Percentiles rank a stretch among this genome's conserved stretches.
These are phyloP conservation scores for Chaetomium sp. DNA, from an alignment of 2,329 filamentous ascomycete species.

Conservation along the genomic window DNA sequence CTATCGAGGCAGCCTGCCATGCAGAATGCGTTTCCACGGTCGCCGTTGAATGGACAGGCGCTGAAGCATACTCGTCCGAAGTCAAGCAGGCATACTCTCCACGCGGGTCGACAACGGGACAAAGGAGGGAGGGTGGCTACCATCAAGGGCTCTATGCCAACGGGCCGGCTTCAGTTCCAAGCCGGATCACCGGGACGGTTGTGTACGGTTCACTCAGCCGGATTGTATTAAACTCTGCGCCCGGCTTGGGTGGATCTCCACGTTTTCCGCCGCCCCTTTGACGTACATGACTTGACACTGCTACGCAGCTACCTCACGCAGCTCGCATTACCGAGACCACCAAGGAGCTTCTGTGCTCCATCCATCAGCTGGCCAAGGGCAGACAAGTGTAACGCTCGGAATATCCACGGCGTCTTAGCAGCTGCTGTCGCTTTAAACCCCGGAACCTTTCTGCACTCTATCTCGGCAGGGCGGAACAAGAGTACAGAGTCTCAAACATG, in stretches of 20 bases:
- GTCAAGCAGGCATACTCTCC: neutral
- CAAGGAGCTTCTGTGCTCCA: slow-evolving; percentile 12
- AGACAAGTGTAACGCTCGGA: slow-evolving; percentile 20
- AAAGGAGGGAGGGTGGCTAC: neutral
- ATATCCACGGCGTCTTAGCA: slow-evolving; percentile 22
- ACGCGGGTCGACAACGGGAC: neutral
- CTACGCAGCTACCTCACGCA: slow-evolving; percentile 24
- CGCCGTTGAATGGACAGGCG: slow-evolving; percentile 10
- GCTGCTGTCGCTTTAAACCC: slow-evolving; percentile 26
- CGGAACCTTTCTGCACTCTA: slow-evolving; percentile 26
- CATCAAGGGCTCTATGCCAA: neutral
- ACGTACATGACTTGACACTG: slow-evolving; percentile 31
- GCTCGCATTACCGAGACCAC: slow-evolving; percentile 21
- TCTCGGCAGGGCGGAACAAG: slow-evolving; percentile 26
- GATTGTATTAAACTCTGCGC: slow-evolving; percentile 23
- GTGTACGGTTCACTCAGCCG: slow-evolving; percentile 20
- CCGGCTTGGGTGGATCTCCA: slow-evolving; percentile 22
- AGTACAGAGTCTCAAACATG: slow-evolving; percentile 24
- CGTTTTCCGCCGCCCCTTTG: slow-evolving; percentile 25
- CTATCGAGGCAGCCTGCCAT: neutral
- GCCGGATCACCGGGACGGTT: slow-evolving; percentile 17
- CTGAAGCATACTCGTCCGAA: slow-evolving; percentile 9
- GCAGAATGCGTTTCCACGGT: slow-evolving; percentile 13
- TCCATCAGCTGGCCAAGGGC: slow-evolving; percentile 14
- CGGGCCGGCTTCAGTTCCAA: slow-evolving; percentile 9